Percentiles rank a stretch among this genome's conserved stretches.
phyloP scores from a whole-genome alignment of 495 filamentous ascomycete species.

The Hypomontagnella monticulosa region DNA sequence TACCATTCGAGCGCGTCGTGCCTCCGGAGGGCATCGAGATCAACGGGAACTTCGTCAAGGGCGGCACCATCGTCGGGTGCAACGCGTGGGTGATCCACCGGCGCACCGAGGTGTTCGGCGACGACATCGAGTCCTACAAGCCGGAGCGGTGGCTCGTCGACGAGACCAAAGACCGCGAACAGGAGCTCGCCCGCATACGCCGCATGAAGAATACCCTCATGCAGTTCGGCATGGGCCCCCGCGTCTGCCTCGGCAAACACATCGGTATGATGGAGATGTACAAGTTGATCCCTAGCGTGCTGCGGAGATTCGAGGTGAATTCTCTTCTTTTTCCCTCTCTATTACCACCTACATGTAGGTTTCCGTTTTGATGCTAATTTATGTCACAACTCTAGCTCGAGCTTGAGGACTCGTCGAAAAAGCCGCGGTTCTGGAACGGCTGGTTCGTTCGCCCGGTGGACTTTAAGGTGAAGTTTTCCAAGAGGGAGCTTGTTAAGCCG shows the following conservation, averaged over 20 bases:
- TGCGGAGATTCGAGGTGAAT: conserved; percentile 29
- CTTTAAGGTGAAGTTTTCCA: conserved; percentile 18
- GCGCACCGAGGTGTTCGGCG: conserved; percentile 60
- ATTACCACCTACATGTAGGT: not conserved
- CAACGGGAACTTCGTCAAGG: conserved; percentile 58
- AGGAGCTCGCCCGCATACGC: conserved; percentile 43
- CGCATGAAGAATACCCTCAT: conserved; percentile 38
- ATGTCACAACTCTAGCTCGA: conserved; percentile 8
- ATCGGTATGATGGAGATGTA: conserved; percentile 69
- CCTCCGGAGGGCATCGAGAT: conserved; percentile 61
- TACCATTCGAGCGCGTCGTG: conserved; percentile 64
- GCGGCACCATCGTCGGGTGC: conserved; percentile 60
- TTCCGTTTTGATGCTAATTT: not conserved
- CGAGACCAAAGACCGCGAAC: conserved; percentile 46
- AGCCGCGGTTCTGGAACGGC: conserved; percentile 27
- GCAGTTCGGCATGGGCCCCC: conserved; percentile 65
- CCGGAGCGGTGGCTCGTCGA: conserved; percentile 62
- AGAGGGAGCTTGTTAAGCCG: conserved; percentile 22
- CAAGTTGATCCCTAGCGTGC: conserved; percentile 54
- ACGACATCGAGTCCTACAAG: conserved; percentile 59
- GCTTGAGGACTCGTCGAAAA: conserved; percentile 26
- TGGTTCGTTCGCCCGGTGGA: conserved; percentile 28
- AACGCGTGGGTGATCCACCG: conserved; percentile 67
- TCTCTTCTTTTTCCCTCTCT: conserved; percentile 2
- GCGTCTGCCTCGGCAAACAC: conserved; percentile 72